Evolutionary conservation across 495 filamentous ascomycete genomes (phyloP).

Genomic region (Daldinia childiae): DNA sequence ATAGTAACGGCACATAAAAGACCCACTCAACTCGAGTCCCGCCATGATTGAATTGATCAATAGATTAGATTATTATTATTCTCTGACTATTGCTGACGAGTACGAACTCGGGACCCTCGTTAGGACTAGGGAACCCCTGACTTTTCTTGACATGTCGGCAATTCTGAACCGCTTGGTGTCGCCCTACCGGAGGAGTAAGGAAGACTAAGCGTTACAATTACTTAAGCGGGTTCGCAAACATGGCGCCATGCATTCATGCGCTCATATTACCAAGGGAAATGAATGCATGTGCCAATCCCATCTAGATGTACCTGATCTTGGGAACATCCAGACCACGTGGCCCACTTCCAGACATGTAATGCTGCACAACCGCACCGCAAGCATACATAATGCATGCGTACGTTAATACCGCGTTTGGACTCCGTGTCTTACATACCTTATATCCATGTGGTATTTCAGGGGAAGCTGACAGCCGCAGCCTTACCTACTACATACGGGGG

Average conservation of each 20-base stretch:
- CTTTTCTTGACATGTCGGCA: constrained; percentile 6
- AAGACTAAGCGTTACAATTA: not conserved
- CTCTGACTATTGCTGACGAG: not conserved
- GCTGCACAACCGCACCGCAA: constrained; percentile 5
- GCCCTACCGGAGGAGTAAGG: not conserved
- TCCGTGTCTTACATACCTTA: not conserved
- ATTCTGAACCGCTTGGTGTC: not conserved
- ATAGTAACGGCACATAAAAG: constrained; percentile 21
- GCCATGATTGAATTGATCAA: constrained; percentile 1
- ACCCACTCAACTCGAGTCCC: not conserved
- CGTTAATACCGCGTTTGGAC: not conserved
- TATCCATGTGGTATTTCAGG: constrained; percentile 5
- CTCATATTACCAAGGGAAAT: not conserved
- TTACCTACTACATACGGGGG: not conserved
- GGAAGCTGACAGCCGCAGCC: constrained; percentile 20
- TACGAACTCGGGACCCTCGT: constrained; percentile 3
- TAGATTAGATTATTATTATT: constrained; percentile 1
- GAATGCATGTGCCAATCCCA: constrained; percentile 2
- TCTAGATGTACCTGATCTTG: constrained; percentile 12
- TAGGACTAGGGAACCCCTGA: constrained; percentile 5
- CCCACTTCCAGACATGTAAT: constrained; percentile 8
- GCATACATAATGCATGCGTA: not conserved
- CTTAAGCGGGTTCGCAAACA: not conserved
- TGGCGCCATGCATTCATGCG: not conserved
- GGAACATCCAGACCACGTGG: constrained; percentile 31